Conservation (phyloP, 352 stramenopile species). For the Phytophthora quininea region DNA sequence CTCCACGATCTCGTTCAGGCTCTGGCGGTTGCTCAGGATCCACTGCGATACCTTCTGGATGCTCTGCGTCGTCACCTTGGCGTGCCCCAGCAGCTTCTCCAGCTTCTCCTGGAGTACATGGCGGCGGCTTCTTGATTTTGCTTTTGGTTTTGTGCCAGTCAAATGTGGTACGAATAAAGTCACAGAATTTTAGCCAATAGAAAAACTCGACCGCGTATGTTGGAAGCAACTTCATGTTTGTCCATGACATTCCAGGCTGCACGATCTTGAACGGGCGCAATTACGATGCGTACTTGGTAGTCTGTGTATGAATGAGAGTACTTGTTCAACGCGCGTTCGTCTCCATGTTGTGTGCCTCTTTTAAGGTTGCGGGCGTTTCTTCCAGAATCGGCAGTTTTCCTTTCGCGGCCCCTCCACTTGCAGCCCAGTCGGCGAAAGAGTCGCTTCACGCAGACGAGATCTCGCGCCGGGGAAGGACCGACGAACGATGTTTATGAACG, state of each 20-base stretch:
- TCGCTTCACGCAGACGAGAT: slow-evolving; percentile 23
- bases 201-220: no score
- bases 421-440: slow-evolving; percentile 8
- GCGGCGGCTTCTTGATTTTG: not conserved
- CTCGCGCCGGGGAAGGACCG: not conserved
- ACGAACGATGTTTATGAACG: slow-evolving; percentile 84
- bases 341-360: not conserved
- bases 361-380: not conserved
- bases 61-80: slow-evolving; percentile 83
- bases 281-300: no score
- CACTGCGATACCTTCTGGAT: slow-evolving; percentile 83
- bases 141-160: not conserved
- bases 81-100: slow-evolving; percentile 63
- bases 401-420: not conserved
- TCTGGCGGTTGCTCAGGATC: slow-evolving; percentile 72
- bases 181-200: no score
- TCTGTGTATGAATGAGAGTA: no score
- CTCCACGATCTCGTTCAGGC: slow-evolving; percentile 64
- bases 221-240: not conserved
- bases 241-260: not conserved
- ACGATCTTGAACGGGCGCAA: no score
- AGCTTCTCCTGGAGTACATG: slow-evolving; percentile 69
- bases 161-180: not conserved
- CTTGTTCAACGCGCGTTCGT: no score
- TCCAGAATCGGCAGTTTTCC: slow-evolving; percentile 1